A percentile compares a stretch with the other conserved stretches of the same genome.
Evolutionary conservation across 768 basidiomycete genomes (phyloP).

Genomic region (Russula virescens): DNA sequence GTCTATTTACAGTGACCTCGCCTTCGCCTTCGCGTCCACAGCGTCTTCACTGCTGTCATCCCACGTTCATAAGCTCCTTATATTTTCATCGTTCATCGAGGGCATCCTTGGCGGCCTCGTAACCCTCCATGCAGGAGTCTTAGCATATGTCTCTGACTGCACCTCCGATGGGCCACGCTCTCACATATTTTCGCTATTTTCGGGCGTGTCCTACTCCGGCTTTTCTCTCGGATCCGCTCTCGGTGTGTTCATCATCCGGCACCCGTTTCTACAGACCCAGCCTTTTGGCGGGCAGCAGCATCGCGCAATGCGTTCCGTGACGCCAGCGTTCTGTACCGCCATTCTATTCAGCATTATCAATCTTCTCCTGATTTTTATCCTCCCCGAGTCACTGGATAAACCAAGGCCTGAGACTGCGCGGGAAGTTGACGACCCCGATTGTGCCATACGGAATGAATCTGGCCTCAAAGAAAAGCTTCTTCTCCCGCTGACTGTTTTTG

Average conservation of each 20-base stretch:
- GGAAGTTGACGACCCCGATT: constrained; percentile 39
- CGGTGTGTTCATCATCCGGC: constrained; percentile 45
- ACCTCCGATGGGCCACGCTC: constrained; percentile 80
- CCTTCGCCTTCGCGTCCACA: constrained; percentile 73
- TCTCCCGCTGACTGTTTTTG: constrained; percentile 65
- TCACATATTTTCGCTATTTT: constrained; percentile 50
- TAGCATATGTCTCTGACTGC: constrained; percentile 67
- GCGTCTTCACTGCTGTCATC: constrained; percentile 50
- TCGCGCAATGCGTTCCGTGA: constrained; percentile 35
- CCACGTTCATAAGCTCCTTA: constrained; percentile 68
- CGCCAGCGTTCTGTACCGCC: constrained; percentile 50
- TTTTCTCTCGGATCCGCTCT: constrained; percentile 76
- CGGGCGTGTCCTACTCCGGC: constrained; percentile 73
- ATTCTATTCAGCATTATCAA: constrained; percentile 41
- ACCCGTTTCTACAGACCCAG: constrained; percentile 35
- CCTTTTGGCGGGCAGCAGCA: constrained; percentile 14
- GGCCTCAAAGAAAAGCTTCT: constrained; percentile 35
- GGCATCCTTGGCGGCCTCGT: constrained; percentile 80
- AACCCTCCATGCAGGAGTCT: constrained; percentile 55
- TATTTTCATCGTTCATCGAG: constrained; percentile 74
- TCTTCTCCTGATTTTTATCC: constrained; percentile 52
- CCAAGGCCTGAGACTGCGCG: constrained; percentile 34
- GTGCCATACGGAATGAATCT: constrained; percentile 31
- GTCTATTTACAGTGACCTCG: constrained; percentile 53
- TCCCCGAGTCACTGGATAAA: constrained; percentile 43